A percentile compares a stretch with the other conserved stretches of the same genome.
Evolutionary conservation across 2,329 filamentous ascomycete species (phyloP).

Genomic region (Neonectria sp.): DNA sequence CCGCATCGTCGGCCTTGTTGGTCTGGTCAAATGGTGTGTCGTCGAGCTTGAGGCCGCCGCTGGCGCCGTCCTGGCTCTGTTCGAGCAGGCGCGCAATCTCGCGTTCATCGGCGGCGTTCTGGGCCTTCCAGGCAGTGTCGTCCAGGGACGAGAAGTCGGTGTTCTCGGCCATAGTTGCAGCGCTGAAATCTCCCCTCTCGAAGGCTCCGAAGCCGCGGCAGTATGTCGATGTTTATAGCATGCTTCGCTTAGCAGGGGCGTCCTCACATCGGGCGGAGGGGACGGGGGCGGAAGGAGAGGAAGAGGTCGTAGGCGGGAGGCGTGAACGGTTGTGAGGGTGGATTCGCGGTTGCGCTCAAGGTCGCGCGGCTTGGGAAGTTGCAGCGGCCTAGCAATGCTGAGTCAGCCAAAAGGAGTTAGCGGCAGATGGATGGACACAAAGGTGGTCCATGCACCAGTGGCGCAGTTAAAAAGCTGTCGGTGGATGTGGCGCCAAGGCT

Average conservation of each 20-base stretch:
- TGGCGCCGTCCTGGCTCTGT: constrained; percentile 57
- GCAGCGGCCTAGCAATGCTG: constrained; percentile 23
- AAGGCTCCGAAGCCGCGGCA: constrained; percentile 45
- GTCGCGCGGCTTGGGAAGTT: constrained; percentile 21
- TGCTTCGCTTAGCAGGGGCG: constrained; percentile 37
- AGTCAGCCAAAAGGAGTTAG: constrained; percentile 25
- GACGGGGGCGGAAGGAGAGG: constrained; percentile 13
- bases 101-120: constrained; percentile 65
- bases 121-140: constrained; percentile 56
- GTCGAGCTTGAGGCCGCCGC: constrained; percentile 60
- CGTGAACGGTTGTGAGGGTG: constrained; percentile 29
- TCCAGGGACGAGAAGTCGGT: constrained; percentile 54
- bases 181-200: constrained; percentile 42
- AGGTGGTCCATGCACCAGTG: constrained; percentile 3
- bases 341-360: constrained; percentile 27
- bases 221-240: constrained; percentile 43
- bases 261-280: constrained; percentile 23
- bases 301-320: constrained; percentile 13
- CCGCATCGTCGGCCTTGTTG: constrained; percentile 92
- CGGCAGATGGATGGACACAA: not conserved
- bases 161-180: constrained; percentile 52
- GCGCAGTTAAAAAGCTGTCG: not conserved
- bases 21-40: constrained; percentile 69
- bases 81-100: constrained; percentile 62
- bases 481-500: constrained; percentile 6